Percentiles rank a stretch among this genome's conserved stretches.
These are phyloP conservation scores for Exophiala aquamarina DNA, from an alignment of 2,329 filamentous ascomycete genomes.

Conservation along the genomic window DNA sequence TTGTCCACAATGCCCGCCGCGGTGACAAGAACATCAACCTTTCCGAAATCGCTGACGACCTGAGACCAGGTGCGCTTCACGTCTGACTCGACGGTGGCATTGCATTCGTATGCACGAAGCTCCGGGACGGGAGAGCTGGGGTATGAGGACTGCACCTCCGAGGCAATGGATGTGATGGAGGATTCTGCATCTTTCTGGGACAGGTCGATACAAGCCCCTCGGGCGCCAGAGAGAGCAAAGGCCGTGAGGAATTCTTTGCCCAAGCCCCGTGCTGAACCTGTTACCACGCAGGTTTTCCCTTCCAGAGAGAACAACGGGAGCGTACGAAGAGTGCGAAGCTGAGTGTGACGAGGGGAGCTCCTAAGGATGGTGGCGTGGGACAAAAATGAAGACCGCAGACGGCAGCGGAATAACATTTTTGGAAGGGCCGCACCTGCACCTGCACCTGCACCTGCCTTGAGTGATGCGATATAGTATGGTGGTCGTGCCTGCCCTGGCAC, in stretches of 20 bases:
- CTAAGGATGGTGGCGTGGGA: neutral
- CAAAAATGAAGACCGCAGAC: neutral
- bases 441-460: too few species aligned
- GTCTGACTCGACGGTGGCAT: constrained; percentile 38
- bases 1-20: constrained; percentile 42
- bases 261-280: constrained; percentile 30
- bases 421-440: too few species aligned
- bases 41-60: constrained; percentile 35
- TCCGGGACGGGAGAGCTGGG: constrained; percentile 29
- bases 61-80: constrained; percentile 37
- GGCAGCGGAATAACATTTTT: constrained; percentile 3
- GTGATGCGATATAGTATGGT: too few species aligned
- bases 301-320: constrained; percentile 27
- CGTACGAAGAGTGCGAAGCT: constrained; percentile 14
- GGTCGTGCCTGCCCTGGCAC: too few species aligned
- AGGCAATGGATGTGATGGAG: constrained; percentile 33
- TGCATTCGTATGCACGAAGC: constrained; percentile 39
- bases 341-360: neutral
- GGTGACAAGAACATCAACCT: constrained; percentile 41
- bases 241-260: constrained; percentile 34
- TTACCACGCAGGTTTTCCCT: constrained; percentile 27
- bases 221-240: constrained; percentile 32
- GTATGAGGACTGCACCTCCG: constrained; percentile 27
- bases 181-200: constrained; percentile 26
- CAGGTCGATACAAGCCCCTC: constrained; percentile 37